Conservation (phyloP, 176 grass and related monocot species). For the Cenchrus americanus region DNA sequence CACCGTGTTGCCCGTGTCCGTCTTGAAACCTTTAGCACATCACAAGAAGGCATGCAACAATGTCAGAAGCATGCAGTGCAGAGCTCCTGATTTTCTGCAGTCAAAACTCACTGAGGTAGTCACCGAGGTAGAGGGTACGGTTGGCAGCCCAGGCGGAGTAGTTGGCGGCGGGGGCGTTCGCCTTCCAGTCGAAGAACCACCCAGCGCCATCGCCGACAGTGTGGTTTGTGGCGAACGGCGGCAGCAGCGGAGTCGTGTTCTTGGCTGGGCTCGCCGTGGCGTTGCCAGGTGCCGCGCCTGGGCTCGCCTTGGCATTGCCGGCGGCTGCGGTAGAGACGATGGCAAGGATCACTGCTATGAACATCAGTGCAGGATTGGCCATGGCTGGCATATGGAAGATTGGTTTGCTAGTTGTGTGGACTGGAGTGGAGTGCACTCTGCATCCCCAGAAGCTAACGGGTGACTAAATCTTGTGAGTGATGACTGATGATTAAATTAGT, state of each 20-base stretch:
- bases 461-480: not conserved
- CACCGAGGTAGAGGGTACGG: slow-evolving; percentile 73
- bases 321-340: not conserved
- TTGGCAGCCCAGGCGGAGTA: slow-evolving; percentile 71
- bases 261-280: not conserved
- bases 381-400: not conserved
- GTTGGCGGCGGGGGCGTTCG: slow-evolving; percentile 58
- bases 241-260: slow-evolving; percentile 2
- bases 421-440: not conserved
- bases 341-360: not conserved
- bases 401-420: not conserved
- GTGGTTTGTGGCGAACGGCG: slow-evolving; percentile 58
- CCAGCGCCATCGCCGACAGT: slow-evolving; percentile 61
- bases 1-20: slow-evolving; percentile 55
- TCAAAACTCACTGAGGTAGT: slow-evolving; percentile 60
- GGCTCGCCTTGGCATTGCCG: not conserved
- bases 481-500: not conserved
- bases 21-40: slow-evolving; percentile 40
- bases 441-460: not conserved
- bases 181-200: slow-evolving; percentile 69
- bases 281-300: not conserved
- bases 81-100: not conserved
- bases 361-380: not conserved
- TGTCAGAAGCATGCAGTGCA: not conserved
- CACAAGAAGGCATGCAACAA: not conserved